A percentile compares a stretch with the other conserved stretches of the same genome.
Conservation (phyloP, 73 alveolate species). For the Tetrahymena malaccensis region DNA sequence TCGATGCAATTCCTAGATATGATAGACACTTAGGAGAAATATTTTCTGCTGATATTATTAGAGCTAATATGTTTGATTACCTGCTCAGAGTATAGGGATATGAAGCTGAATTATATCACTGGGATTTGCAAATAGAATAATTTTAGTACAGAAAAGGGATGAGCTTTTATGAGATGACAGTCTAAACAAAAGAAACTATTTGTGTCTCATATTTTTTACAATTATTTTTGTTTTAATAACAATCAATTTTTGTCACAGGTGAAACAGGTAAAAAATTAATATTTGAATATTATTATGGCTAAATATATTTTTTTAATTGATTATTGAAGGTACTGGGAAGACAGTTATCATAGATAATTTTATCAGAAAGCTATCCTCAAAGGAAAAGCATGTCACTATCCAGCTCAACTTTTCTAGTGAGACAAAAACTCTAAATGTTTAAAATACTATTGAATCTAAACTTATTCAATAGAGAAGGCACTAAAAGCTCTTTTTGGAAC, state of each 20-base stretch:
- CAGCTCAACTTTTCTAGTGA: slow-evolving; percentile 84
- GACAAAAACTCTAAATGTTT: slow-evolving; percentile 75
- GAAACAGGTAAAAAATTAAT: slow-evolving; percentile 62
- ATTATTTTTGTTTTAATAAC: slow-evolving; percentile 54
- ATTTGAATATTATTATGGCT: not conserved
- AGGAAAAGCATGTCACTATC: slow-evolving; percentile 68
- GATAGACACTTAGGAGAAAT: slow-evolving; percentile 53
- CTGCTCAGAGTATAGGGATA: not conserved
- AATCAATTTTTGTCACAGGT: slow-evolving; percentile 78
- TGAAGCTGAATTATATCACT: slow-evolving; percentile 13
- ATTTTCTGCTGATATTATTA: slow-evolving; percentile 18
- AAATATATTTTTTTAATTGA: not conserved
- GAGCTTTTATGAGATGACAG: slow-evolving; percentile 70
- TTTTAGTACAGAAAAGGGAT: slow-evolving; percentile 48
- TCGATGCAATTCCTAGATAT: slow-evolving; percentile 47
- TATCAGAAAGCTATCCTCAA: slow-evolving; percentile 50
- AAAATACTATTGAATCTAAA: slow-evolving; percentile 77
- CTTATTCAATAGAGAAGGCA: slow-evolving; percentile 52
- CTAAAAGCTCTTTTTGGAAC: slow-evolving; percentile 74
- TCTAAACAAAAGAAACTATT: slow-evolving; percentile 92
- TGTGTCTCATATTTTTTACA: slow-evolving; percentile 78
- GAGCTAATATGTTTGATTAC: not conserved
- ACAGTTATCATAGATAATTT: slow-evolving; percentile 74
- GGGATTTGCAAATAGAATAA: slow-evolving; percentile 49
- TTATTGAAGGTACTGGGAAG: slow-evolving; percentile 63